Base-by-base conservation (phyloP, 495 filamentous ascomycete species). In the Hypoxylon intermedium region DNA sequence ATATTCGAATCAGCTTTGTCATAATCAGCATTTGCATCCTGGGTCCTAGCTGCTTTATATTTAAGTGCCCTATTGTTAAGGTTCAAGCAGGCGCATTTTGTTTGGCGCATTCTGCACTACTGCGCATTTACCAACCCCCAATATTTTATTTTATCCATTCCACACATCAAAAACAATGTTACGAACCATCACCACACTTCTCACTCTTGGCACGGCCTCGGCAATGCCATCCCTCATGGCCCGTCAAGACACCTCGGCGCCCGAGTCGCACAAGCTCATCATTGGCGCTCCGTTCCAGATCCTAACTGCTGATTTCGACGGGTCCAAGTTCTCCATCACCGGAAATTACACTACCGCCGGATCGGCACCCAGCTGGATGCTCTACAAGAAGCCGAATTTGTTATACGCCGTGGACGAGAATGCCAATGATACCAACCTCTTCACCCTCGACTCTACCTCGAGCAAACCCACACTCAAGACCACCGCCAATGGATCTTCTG, bases 321-420 rank as follows among this genome's bases (percentile, higher is more conserved):
- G 67, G 9, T 43, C 40, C 9, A 37, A 52, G 28, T 71, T 75
- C 64, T 54, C 53, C 33, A 63, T 72, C 16, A 63, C 65, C 7
- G 50, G 63, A 9, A 72, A 72, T 34, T 52, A 61, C 45, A 58
- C 58, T 5, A 24, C 57, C 5, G 40, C 47, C 1, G 73, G 73
- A 24, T 41, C 69, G 7, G 56, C 33, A 7, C 66, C 71, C 3
- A 72, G 69, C 52, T 75, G 73, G 73, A 16, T 74, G 53, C 59
- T 60, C 34, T 70, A 58, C 64, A 62, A 60, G 38, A 31, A 64
- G 0, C 65, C 69, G 1, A 63, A 57, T 31, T 45, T 56, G 0
- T 16, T 75, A 0, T 75, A 72, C 19, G 69, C 69, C 23, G 60
- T 71, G 3, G 60, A 74, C 46, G 73, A 75, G 63, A 66, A 65